A percentile compares a stretch with the other conserved stretches of the same genome.
These are phyloP conservation scores for Biscogniauxia marginata DNA, from an alignment of 2,329 filamentous ascomycete genomes.

Conservation along the genomic window DNA sequence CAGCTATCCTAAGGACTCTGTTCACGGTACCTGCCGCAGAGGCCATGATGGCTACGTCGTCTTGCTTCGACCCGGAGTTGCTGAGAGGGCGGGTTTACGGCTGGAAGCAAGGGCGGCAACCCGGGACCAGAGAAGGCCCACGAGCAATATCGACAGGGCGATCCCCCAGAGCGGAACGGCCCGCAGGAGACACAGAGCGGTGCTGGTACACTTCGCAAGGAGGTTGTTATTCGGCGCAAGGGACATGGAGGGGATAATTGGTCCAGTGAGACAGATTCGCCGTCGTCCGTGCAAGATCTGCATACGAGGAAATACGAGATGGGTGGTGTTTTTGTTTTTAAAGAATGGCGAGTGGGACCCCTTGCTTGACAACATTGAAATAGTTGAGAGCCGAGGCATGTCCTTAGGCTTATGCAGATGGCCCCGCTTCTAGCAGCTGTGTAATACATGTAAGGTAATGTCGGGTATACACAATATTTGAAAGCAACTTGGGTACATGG, in stretches of 20 bases:
- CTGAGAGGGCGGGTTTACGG: slow-evolving; percentile 5
- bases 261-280: neutral
- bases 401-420: too few relatives aligned
- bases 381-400: neutral
- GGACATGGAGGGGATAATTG: slow-evolving; percentile 20
- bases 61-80: slow-evolving; percentile 2
- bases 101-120: slow-evolving; percentile 14
- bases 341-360: too few relatives aligned
- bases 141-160: slow-evolving; percentile 37
- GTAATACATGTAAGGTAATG: too few relatives aligned
- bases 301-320: too few relatives aligned
- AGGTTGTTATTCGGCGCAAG: slow-evolving; percentile 26
- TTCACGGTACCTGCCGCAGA: slow-evolving; percentile 24
- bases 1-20: slow-evolving; percentile 21
- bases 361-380: neutral
- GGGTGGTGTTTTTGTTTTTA: too few relatives aligned
- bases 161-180: slow-evolving; percentile 43
- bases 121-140: slow-evolving; percentile 35
- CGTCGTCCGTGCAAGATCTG: too few relatives aligned
- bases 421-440: neutral
- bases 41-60: slow-evolving; percentile 21
- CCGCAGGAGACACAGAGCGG: slow-evolving; percentile 41
- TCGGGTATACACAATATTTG: too few relatives aligned
- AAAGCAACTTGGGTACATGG: too few relatives aligned
- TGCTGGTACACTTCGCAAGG: slow-evolving; percentile 43